Evolutionary conservation across 2,329 filamentous ascomycete species (phyloP).

Genomic region (Apiospora koreana): DNA sequence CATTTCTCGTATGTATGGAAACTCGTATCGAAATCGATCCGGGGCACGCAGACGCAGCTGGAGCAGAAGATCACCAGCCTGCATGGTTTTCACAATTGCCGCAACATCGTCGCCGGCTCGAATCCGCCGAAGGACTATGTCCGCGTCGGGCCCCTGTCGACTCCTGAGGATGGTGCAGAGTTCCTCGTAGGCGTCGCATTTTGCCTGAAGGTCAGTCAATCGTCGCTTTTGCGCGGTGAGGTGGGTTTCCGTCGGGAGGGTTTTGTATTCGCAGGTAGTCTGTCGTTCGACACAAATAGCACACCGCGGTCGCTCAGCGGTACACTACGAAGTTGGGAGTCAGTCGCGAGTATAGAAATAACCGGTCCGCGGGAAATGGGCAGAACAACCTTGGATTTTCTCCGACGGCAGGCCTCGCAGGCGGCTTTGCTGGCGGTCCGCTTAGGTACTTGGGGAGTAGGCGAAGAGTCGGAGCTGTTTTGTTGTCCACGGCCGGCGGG

Average conservation of each 20-base stretch:
- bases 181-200: slow-evolving; percentile 24
- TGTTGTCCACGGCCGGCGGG: slow-evolving; percentile 14
- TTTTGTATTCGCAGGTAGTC: slow-evolving; percentile 26
- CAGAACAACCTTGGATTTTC: slow-evolving; percentile 16
- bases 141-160: slow-evolving; percentile 21
- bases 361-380: neutral
- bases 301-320: slow-evolving; percentile 26
- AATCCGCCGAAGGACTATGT: slow-evolving; percentile 21
- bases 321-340: slow-evolving; percentile 22
- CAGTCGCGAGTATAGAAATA: neutral
- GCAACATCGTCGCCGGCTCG: slow-evolving; percentile 23
- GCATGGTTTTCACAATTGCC: slow-evolving; percentile 21
- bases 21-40: slow-evolving; percentile 25
- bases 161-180: slow-evolving; percentile 22
- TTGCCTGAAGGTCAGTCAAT: slow-evolving; percentile 24
- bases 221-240: slow-evolving; percentile 25
- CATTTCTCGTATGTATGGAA: slow-evolving; percentile 25
- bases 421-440: slow-evolving; percentile 15
- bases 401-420: slow-evolving; percentile 16
- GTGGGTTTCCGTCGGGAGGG: slow-evolving; percentile 27
- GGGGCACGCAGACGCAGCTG: slow-evolving; percentile 24
- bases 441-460: slow-evolving; percentile 6
- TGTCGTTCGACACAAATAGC: slow-evolving; percentile 25
- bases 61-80: slow-evolving; percentile 24
- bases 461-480: slow-evolving; percentile 7